These are phyloP conservation scores for Penicillium lividum DNA, from an alignment of 495 filamentous ascomycete genomes.

Conservation along the genomic window DNA sequence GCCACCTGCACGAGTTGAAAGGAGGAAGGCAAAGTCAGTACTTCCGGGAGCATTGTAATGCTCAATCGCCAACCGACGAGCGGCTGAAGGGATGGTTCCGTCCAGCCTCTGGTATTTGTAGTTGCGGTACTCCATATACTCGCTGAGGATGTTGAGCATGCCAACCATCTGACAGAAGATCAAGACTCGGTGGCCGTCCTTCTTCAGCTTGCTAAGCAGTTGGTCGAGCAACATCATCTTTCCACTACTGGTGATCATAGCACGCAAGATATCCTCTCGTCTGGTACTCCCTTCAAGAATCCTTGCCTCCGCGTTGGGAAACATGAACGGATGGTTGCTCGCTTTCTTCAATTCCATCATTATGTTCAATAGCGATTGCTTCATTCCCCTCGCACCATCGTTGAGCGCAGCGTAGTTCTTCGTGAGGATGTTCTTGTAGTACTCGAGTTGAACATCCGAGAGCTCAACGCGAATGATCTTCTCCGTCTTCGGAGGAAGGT, in stretches of 20 bases:
- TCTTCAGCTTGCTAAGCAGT: constrained; percentile 84
- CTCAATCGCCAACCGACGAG: constrained; percentile 89
- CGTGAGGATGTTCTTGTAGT: constrained; percentile 98
- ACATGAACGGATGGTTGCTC: constrained; percentile 98
- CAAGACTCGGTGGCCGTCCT: constrained; percentile 89
- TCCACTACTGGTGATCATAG: constrained; percentile 90
- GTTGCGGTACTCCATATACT: constrained; percentile 86
- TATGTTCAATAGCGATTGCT: constrained; percentile 95
- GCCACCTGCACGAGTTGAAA: constrained; percentile 94
- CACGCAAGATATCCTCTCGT: constrained; percentile 85
- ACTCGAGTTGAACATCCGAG: constrained; percentile 92
- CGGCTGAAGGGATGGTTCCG: constrained; percentile 83
- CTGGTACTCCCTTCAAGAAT: constrained; percentile 73
- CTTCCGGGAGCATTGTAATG: constrained; percentile 96
- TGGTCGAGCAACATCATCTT: constrained; percentile 99
- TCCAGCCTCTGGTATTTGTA: constrained; percentile 93
- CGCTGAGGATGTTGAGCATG: constrained; percentile 93
- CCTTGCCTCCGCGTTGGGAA: constrained; percentile 85
- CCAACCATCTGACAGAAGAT: constrained; percentile 99
- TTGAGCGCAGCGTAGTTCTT: constrained; percentile 95
- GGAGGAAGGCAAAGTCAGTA: constrained; percentile 91
- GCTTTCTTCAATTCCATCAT: constrained; percentile 99
- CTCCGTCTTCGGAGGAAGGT: constrained; percentile 93
- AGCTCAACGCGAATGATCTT: constrained; percentile 98
- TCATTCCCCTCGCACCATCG: constrained; percentile 81